Evolutionary conservation across 2,329 filamentous ascomycete species (phyloP).

Genomic region (Pseudogymnoascus sp.): DNA sequence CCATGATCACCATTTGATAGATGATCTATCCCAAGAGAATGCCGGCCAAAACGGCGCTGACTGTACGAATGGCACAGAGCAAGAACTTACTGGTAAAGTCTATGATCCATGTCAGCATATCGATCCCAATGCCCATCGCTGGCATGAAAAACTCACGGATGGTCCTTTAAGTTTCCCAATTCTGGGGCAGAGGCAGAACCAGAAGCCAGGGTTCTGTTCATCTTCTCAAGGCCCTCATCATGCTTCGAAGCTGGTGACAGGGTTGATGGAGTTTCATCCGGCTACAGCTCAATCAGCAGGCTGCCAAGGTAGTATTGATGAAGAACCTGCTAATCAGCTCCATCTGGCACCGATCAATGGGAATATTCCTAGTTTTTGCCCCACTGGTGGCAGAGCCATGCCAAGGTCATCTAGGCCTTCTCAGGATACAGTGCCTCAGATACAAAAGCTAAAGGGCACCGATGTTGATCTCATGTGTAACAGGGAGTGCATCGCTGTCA

Average conservation of each 20-base stretch:
- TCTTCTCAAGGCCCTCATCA: not conserved
- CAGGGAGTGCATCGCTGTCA: not conserved
- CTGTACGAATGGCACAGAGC: not conserved
- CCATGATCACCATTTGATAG: not conserved
- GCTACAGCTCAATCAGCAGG: not conserved
- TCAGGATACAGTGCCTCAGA: not conserved
- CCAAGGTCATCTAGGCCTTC: not conserved
- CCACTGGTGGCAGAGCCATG: not conserved
- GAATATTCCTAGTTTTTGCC: not conserved
- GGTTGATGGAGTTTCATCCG: not conserved
- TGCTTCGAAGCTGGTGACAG: not conserved
- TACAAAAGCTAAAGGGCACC: not conserved
- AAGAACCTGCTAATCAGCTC: not conserved
- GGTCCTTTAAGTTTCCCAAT: not conserved
- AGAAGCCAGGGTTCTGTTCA: not conserved
- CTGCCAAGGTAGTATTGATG: not conserved
- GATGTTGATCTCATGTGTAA: not conserved
- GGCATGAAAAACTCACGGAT: not conserved
- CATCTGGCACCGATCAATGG: not conserved
- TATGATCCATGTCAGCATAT: slow-evolving; percentile 1
- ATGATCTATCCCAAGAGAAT: not conserved
- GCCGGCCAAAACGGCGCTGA: not conserved
- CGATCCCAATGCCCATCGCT: not conserved
- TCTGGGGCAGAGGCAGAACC: not conserved
- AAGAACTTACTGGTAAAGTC: slow-evolving; percentile 1